phyloP scores from a whole-genome alignment of 2,329 filamentous ascomycete species.

The Fusarium anthophilum region DNA sequence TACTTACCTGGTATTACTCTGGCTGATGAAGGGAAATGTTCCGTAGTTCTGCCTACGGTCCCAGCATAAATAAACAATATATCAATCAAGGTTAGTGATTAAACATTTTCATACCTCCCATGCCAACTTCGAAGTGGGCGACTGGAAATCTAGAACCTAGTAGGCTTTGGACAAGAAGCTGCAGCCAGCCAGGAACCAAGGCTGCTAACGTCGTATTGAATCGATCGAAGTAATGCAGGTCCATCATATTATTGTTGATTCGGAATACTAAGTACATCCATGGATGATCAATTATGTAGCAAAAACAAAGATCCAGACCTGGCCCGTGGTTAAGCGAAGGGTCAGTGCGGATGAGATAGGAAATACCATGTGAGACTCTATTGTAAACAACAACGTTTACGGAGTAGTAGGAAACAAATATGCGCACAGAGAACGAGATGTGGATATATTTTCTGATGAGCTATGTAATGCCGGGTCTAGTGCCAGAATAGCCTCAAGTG shows the following conservation, averaged over 20 bases:
- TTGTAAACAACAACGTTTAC: conserved; percentile 7
- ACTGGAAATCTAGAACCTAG: conserved; percentile 1
- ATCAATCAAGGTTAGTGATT: neutral
- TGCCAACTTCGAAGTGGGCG: neutral
- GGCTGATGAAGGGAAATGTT: neutral
- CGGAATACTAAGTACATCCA: neutral
- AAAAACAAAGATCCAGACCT: conserved; percentile 9
- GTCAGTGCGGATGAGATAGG: conserved; percentile 10
- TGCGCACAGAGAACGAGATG: conserved; percentile 4
- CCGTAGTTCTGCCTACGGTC: neutral
- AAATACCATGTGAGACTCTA: conserved; percentile 2
- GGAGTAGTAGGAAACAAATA: conserved; percentile 18
- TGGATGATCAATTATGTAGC: neutral
- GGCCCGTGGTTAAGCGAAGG: conserved; percentile 4
- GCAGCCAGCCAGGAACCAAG: conserved; percentile 13
- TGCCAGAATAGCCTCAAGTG: conserved; percentile 40
- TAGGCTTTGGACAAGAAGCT: neutral
- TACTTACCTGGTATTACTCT: neutral
- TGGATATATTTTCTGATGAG: conserved; percentile 19
- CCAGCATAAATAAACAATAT: neutral
- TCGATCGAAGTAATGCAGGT: conserved; percentile 17
- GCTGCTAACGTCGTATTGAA: conserved; percentile 18
- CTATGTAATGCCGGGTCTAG: conserved; percentile 33
- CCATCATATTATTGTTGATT: conserved; percentile 9
- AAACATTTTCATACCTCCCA: neutral